Evolutionary conservation across 306 rosid species (phyloP).

Genomic region (Gleditsia sinensis): DNA sequence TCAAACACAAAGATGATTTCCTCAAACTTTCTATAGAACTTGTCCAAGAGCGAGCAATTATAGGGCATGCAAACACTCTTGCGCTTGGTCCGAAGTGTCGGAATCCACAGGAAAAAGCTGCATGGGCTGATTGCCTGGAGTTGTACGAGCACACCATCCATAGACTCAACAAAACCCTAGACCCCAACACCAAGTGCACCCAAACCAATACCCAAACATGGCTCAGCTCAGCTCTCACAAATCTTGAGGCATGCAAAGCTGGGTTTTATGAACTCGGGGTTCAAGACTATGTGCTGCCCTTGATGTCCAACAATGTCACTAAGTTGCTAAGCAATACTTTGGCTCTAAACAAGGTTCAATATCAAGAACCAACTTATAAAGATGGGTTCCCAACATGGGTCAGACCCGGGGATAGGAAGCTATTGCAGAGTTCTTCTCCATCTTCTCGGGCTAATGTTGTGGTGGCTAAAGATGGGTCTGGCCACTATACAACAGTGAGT

Average conservation of each 20-base stretch:
- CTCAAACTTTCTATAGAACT: constrained; percentile 44
- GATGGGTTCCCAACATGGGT: constrained; percentile 64
- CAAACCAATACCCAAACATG: constrained; percentile 52
- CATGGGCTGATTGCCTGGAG: constrained; percentile 60
- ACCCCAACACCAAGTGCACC: constrained; percentile 31
- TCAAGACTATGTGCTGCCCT: constrained; percentile 34
- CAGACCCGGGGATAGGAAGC: constrained; percentile 51
- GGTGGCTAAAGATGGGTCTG: constrained; percentile 68
- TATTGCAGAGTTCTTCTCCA: constrained; percentile 49
- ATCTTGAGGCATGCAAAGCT: constrained; percentile 53
- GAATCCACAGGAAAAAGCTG: constrained; percentile 42
- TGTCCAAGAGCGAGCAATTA: constrained; percentile 47
- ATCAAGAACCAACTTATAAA: constrained; percentile 2
- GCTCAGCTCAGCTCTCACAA: constrained; percentile 65
- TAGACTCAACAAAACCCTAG: constrained; percentile 48
- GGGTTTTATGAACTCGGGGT: constrained; percentile 58
- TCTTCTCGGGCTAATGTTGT: constrained; percentile 40
- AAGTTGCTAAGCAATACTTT: constrained; percentile 50
- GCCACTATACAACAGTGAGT: constrained; percentile 45
- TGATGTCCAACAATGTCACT: constrained; percentile 54
- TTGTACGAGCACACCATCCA: constrained; percentile 50
- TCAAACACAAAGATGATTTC: constrained; percentile 50
- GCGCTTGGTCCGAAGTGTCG: constrained; percentile 42
- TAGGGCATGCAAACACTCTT: constrained; percentile 34
- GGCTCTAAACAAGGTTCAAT: constrained; percentile 44